phyloP scores from a whole-genome alignment of 129 eudicot genomes.

The Logfia minima region DNA sequence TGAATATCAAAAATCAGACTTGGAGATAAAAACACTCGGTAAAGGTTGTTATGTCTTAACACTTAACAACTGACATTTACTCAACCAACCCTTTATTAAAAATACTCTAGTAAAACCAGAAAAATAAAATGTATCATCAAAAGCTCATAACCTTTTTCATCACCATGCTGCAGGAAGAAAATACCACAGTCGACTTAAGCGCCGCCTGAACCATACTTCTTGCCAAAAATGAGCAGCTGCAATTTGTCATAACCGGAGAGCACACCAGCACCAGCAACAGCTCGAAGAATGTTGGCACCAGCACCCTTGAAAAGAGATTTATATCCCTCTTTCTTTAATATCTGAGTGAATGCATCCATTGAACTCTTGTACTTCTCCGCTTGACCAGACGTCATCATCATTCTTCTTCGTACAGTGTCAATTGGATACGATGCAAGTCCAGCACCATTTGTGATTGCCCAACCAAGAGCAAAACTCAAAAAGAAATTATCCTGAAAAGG shows the following conservation, averaged over 20 bases:
- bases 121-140: neutral
- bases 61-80: constrained; percentile 7
- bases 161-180: constrained; percentile 11
- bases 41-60: neutral
- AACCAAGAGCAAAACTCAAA: constrained; percentile 70
- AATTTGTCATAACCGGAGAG: constrained; percentile 69
- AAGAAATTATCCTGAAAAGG: constrained; percentile 60
- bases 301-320: constrained; percentile 71
- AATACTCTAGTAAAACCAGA: neutral
- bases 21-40: neutral
- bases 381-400: constrained; percentile 90
- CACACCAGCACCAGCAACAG: constrained; percentile 72
- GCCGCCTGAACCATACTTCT: constrained; percentile 74
- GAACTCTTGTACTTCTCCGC: constrained; percentile 71
- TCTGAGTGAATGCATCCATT: constrained; percentile 54
- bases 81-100: constrained; percentile 27
- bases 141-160: neutral
- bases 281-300: constrained; percentile 66
- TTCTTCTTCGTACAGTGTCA: constrained; percentile 74
- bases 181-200: constrained; percentile 14
- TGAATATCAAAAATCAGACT: constrained; percentile 9
- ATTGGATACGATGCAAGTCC: constrained; percentile 72
- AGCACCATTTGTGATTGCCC: constrained; percentile 67
- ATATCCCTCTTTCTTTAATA: constrained; percentile 56
- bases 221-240: constrained; percentile 61